phyloP scores from a whole-genome alignment of 371 early-diverging fungal genomes.

The Syncephalastrum contaminatum region DNA sequence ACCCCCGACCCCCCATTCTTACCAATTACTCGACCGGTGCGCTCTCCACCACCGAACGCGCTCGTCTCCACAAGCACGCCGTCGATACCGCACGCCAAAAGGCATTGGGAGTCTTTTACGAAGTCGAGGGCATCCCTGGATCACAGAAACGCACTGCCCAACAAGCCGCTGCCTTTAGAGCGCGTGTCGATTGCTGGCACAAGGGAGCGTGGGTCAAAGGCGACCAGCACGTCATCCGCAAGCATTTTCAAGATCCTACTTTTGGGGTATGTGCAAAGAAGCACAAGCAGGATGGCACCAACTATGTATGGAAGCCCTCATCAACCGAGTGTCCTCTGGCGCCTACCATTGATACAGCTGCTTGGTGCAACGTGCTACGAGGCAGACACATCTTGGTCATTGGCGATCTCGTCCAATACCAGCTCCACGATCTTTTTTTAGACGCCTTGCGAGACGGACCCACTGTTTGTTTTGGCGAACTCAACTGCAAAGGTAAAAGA shows the following conservation, averaged over 20 bases:
- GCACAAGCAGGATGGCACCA: conserved; percentile 1
- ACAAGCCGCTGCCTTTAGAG: conserved; percentile 8
- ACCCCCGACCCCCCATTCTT: background rate
- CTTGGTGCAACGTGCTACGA: conserved; percentile 34
- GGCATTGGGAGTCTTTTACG: background rate
- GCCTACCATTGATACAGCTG: conserved; percentile 14
- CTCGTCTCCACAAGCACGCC: background rate
- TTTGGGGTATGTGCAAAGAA: conserved; percentile 34
- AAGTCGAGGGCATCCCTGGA: conserved; percentile 12
- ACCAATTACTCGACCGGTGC: background rate
- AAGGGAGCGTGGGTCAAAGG: conserved; percentile 13
- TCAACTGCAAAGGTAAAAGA: conserved; percentile 59
- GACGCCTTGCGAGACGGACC: conserved; percentile 49
- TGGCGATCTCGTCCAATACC: conserved; percentile 58
- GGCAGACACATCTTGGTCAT: conserved; percentile 48
- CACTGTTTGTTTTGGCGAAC: conserved; percentile 56
- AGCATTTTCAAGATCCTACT: conserved; percentile 44
- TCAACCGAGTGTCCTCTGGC: conserved; percentile 10
- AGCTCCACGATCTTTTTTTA: conserved; percentile 55
- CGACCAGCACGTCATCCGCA: conserved; percentile 1
- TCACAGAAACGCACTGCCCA: background rate
- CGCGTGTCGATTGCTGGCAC: conserved; percentile 19
- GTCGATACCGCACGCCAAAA: no score
- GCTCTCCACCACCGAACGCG: background rate
- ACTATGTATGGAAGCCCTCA: conserved; percentile 11